Conservation (phyloP, 2,329 filamentous ascomycete species). For the Botrytis hyacinthi region DNA sequence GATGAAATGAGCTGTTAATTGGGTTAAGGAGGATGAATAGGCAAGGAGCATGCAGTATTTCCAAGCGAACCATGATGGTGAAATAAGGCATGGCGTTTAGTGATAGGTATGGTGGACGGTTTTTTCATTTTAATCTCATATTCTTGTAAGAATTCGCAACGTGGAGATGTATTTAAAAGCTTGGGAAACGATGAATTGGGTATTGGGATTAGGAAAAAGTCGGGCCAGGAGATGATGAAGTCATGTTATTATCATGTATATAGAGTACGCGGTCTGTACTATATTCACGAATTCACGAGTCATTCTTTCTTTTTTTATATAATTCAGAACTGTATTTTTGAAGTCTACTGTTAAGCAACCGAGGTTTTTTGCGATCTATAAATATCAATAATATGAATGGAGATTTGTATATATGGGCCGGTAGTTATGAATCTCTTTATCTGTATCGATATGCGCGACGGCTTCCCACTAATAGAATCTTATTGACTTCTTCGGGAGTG, state of each 20-base stretch:
- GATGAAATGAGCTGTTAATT: not conserved
- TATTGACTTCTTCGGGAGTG: not conserved
- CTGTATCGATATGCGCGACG: not conserved
- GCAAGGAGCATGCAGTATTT: not conserved
- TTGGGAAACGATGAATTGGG: not conserved
- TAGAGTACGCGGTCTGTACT: not conserved
- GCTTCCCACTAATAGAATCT: not conserved
- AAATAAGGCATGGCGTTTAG: not conserved
- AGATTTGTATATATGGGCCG: not conserved
- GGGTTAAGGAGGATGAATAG: not conserved
- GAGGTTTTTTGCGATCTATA: not conserved
- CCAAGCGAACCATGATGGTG: not conserved
- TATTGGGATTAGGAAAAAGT: not conserved
- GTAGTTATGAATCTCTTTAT: not conserved
- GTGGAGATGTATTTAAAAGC: not conserved
- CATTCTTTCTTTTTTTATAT: not conserved
- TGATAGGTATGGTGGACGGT: not conserved
- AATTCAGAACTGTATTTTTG: not conserved
- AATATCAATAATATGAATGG: not conserved
- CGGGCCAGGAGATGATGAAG: not conserved
- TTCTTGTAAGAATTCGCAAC: not conserved
- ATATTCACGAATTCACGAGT: constrained; percentile 2
- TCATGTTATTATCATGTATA: not conserved
- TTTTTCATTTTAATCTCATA: not conserved
- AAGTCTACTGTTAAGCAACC: not conserved